Evolutionary conservation across 2,329 filamentous ascomycete species (phyloP).

Genomic region (Ilyonectria sp.): DNA sequence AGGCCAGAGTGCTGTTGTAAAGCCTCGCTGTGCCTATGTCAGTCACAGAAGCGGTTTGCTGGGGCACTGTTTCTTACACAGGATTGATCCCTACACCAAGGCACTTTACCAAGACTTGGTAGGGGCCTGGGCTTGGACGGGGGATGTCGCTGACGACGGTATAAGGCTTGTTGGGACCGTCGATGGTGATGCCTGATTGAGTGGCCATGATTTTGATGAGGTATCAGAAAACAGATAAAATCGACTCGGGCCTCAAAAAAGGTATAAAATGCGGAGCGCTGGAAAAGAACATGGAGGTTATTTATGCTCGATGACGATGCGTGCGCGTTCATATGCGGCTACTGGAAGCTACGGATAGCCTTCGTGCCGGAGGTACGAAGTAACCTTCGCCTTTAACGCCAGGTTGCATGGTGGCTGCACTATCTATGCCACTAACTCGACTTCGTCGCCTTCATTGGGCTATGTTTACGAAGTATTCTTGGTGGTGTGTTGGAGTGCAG

Average conservation of each 20-base stretch:
- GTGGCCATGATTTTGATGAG: slow-evolving; percentile 29
- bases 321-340: not conserved
- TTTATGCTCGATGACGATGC: not conserved
- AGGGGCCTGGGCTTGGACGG: slow-evolving; percentile 48
- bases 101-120: slow-evolving; percentile 55
- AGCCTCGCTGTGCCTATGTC: slow-evolving; percentile 44
- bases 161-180: slow-evolving; percentile 38
- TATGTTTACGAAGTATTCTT: not conserved
- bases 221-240: not conserved
- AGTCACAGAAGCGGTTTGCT: not conserved
- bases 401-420: slow-evolving; percentile 2
- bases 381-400: not conserved
- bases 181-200: slow-evolving; percentile 39
- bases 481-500: not conserved
- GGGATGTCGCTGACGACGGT: slow-evolving; percentile 41
- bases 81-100: slow-evolving; percentile 55
- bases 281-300: not conserved
- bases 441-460: not conserved
- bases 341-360: not conserved
- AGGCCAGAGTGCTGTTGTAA: slow-evolving; percentile 53
- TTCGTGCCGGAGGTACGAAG: not conserved
- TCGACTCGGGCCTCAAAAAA: not conserved
- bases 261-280: not conserved
- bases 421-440: not conserved
- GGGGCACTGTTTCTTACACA: slow-evolving; percentile 45